These are phyloP conservation scores for Lignosus rhinocerotis DNA, from an alignment of 1,284 basidiomycete species.

Conservation along the genomic window DNA sequence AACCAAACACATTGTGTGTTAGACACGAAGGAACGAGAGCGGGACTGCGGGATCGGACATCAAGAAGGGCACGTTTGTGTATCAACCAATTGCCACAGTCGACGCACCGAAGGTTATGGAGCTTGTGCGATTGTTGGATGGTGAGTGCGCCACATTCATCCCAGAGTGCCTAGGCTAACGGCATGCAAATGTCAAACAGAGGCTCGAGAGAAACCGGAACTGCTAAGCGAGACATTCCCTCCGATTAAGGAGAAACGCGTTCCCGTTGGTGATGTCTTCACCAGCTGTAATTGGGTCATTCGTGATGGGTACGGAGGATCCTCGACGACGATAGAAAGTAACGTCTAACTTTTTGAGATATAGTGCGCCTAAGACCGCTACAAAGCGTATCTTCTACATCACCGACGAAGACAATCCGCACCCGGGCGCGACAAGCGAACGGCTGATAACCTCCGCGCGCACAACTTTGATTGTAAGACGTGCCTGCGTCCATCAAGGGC, in stretches of 20 bases:
- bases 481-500: conserved; percentile 1
- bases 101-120: conserved; percentile 81
- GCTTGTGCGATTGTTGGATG: conserved; percentile 68
- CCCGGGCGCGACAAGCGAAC: conserved; percentile 46
- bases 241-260: conserved; percentile 55
- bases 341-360: conserved; percentile 2
- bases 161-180: background rate
- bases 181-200: conserved; percentile 37
- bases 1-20: background rate
- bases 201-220: conserved; percentile 55
- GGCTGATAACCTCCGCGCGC: conserved; percentile 63
- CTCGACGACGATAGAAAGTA: background rate
- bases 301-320: conserved; percentile 71
- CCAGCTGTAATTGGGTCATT: conserved; percentile 84
- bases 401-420: conserved; percentile 85
- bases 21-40: conserved; percentile 47
- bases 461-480: conserved; percentile 65
- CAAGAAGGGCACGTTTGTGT: conserved; percentile 74
- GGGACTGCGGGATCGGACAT: conserved; percentile 64
- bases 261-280: conserved; percentile 83
- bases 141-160: conserved; percentile 41
- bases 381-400: conserved; percentile 90
- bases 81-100: conserved; percentile 76
- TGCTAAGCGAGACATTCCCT: conserved; percentile 61
- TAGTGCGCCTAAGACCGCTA: conserved; percentile 83